Base-by-base conservation (phyloP, 805 yeast species). In the Isabelozyma rhagii region DNA sequence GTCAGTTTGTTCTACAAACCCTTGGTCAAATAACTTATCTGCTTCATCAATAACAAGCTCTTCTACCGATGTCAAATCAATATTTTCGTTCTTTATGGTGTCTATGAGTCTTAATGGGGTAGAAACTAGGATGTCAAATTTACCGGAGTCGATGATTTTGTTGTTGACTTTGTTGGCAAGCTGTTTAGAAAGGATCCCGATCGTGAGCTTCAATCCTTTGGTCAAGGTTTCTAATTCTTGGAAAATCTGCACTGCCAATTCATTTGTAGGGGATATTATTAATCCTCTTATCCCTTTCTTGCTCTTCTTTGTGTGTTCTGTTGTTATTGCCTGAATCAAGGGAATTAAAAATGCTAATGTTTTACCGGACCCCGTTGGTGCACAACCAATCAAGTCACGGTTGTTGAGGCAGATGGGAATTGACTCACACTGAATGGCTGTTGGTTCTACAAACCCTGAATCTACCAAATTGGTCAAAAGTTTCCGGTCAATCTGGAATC, bases 281-380 rank as follows among this genome's bases (percentile, higher is more conserved):
- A 94, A 70, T 0, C 96, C 96, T 56, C 87, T 76, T 8, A 89
- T 73, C 1, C 87, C 88, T 50, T 72, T 66, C 36, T 31, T 31
- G 10, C n/a, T 13, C 8, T 31, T 31, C 36, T 31, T 31, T 31
- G 36, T 10, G 2, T 31, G 10, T 8, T 31, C 3, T 13, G 59
- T 50, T 14, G 74, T 43, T 21, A 73, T 54, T 44, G 67, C 60
- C 57, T 89, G 94, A 17, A 94, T 68, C 58, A 93, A 59, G 4
- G 99, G 99, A 14, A 91, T 81, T 49, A 89, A 71, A 63, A 87
- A 94, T 29, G 97, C 96, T 45, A 94, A 74, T 0, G 99, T 94
- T 65, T 94, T 94, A 75, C 99, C 99, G 4, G 97, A 90, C 58
- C 99, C 99, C 0, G 99, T 94, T 44, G 98, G 98, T 0, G 98